phyloP scores from a whole-genome alignment of 2,329 filamentous ascomycete species.

The Fusarium lyarnte region DNA sequence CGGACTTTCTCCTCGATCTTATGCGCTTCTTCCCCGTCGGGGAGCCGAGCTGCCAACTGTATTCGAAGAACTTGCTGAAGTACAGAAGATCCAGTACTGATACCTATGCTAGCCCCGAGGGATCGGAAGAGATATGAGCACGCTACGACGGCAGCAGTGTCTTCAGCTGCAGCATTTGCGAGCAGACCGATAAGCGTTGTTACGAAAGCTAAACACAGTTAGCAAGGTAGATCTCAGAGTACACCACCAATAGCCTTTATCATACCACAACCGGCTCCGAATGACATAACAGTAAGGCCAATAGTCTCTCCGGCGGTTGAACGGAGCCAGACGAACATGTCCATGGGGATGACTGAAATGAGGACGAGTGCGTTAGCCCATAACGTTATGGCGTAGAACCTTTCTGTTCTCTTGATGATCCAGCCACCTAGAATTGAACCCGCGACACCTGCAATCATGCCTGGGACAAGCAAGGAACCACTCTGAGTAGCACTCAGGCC shows the following conservation, averaged over 20 bases:
- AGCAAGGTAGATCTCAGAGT: background rate
- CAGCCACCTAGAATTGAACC: constrained; percentile 73
- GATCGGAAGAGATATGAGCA: constrained; percentile 85
- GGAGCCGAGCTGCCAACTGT: constrained; percentile 63
- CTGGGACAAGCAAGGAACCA: constrained; percentile 73
- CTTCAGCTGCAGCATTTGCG: constrained; percentile 71
- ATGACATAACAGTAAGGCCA: constrained; percentile 62
- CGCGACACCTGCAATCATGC: constrained; percentile 67
- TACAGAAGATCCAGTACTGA: constrained; percentile 76
- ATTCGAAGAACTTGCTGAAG: constrained; percentile 74
- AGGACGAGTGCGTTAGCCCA: constrained; percentile 63
- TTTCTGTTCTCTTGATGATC: constrained; percentile 75
- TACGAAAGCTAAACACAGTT: background rate
- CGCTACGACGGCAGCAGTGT: constrained; percentile 79
- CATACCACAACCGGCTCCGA: constrained; percentile 52
- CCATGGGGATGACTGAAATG: constrained; percentile 63
- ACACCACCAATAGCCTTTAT: background rate
- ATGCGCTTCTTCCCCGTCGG: constrained; percentile 66
- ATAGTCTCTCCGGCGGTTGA: constrained; percentile 63
- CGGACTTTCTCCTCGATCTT: constrained; percentile 75
- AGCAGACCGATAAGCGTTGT: constrained; percentile 77
- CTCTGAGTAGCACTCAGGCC: constrained; percentile 70
- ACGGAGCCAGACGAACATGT: constrained; percentile 60
- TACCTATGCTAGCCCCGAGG: constrained; percentile 78
- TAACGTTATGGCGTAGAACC: constrained; percentile 76